Evolutionary conservation across 768 basidiomycete species (phyloP).

Genomic region (Gloeophyllum trabeum): DNA sequence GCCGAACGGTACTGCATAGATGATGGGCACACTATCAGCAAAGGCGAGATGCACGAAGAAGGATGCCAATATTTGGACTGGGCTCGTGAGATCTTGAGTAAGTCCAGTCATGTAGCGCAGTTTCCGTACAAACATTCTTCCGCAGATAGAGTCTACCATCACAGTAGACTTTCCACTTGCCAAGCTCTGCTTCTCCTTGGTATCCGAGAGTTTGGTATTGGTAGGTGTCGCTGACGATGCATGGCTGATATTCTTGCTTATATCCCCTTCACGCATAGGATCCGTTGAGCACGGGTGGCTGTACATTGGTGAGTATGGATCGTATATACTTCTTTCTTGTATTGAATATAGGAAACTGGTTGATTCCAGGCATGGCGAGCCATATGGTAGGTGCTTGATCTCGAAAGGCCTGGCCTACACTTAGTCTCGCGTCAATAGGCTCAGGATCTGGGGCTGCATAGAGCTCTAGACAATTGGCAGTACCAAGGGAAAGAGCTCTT

Average conservation of each 20-base stretch:
- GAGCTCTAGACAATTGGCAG: constrained; percentile 68
- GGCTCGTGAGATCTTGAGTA: constrained; percentile 1
- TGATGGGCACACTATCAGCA: neutral
- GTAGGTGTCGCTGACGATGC: constrained; percentile 19
- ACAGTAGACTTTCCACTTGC: constrained; percentile 62
- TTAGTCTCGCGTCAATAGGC: constrained; percentile 31
- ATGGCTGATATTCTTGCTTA: neutral
- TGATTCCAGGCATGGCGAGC: constrained; percentile 45
- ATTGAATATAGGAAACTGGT: no score
- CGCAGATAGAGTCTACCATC: constrained; percentile 52
- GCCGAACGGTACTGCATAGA: neutral
- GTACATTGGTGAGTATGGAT: constrained; percentile 42
- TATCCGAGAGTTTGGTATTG: constrained; percentile 80
- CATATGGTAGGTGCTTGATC: constrained; percentile 41
- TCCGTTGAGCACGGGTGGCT: constrained; percentile 83
- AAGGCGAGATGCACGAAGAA: neutral
- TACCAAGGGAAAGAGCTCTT: constrained; percentile 50
- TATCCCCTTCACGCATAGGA: constrained; percentile 15
- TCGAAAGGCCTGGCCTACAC: neutral
- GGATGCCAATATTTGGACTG: neutral
- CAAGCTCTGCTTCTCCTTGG: constrained; percentile 75
- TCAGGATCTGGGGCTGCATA: constrained; percentile 72
- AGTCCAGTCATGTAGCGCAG: no score
- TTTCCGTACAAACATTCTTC: no score
- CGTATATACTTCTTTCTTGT: no score